phyloP scores from a whole-genome alignment of 2,329 filamentous ascomycete genomes.

The Trichoderma sp. region DNA sequence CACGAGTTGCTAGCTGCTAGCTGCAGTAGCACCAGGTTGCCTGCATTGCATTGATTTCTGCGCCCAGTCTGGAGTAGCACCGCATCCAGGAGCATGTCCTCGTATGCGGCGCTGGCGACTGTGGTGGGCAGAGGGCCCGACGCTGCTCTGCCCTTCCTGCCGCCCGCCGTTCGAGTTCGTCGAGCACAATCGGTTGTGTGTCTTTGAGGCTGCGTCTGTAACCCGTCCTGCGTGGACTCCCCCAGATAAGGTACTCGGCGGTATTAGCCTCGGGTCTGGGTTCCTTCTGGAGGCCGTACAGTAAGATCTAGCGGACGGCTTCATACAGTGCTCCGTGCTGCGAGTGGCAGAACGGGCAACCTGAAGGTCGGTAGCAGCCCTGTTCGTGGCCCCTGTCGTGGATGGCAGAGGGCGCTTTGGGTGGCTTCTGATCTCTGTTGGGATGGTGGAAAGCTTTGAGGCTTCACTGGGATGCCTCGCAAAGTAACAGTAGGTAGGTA shows the following conservation, averaged over 20 bases:
- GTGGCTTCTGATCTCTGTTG: conserved; percentile 15
- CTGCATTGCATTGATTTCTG: conserved; percentile 24
- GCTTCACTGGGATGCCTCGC: background rate
- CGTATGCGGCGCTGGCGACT: conserved; percentile 4
- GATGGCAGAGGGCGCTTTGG: conserved; percentile 11
- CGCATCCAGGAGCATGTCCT: background rate
- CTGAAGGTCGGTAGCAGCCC: background rate
- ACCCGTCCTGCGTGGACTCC: background rate
- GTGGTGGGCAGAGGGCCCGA: background rate
- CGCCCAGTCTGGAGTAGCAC: conserved; percentile 26
- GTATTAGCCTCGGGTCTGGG: conserved; percentile 18
- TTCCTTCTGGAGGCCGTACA: background rate
- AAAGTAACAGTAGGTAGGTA: background rate
- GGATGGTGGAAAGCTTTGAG: background rate
- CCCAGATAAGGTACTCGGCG: conserved; percentile 11
- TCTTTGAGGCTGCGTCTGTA: background rate
- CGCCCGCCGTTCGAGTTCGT: background rate
- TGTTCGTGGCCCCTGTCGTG: background rate
- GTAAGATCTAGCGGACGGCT: background rate
- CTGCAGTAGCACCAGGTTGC: conserved; percentile 23
- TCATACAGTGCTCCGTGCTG: background rate
- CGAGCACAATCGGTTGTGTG: background rate
- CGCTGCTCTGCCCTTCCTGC: conserved; percentile 1
- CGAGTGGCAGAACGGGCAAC: no score
- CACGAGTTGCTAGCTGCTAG: conserved; percentile 24